phyloP scores from a whole-genome alignment of 768 basidiomycete species.

The Multifurca ochricompacta region DNA sequence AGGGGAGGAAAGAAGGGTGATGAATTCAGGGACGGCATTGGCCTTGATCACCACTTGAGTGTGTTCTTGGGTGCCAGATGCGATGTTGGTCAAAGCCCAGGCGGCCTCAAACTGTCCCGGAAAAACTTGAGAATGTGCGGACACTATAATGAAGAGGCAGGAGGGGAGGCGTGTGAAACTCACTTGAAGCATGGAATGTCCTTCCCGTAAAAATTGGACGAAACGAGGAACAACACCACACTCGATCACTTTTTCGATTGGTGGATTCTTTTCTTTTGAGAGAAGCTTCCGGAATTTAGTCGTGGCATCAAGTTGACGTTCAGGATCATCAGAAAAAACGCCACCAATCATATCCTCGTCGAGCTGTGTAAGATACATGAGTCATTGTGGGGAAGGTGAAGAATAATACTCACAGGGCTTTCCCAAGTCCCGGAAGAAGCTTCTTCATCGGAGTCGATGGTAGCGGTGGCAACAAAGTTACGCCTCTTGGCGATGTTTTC shows the following conservation, averaged over 20 bases:
- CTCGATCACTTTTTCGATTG: conserved; percentile 96
- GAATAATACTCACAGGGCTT: conserved; percentile 50
- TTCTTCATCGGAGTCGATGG: conserved; percentile 90
- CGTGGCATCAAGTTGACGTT: conserved; percentile 92
- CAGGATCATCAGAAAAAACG: conserved; percentile 87
- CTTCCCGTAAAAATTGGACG: conserved; percentile 82
- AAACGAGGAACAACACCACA: conserved; percentile 97
- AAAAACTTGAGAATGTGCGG: conserved; percentile 5
- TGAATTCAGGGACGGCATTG: conserved; percentile 93
- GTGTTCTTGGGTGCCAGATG: conserved; percentile 96
- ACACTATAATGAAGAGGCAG: background rate
- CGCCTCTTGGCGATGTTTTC: conserved; percentile 98
- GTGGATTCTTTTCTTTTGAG: conserved; percentile 99
- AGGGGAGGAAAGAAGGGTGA: conserved; percentile 88
- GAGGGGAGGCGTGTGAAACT: conserved; percentile 15
- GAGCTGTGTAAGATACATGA: conserved; percentile 38
- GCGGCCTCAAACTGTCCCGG: conserved; percentile 82
- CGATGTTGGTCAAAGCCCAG: conserved; percentile 97
- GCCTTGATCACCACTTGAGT: conserved; percentile 96
- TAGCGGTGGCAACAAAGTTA: conserved; percentile 74
- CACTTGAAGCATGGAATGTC: conserved; percentile 81
- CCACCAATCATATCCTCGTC: conserved; percentile 89
- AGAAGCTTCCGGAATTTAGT: conserved; percentile 98
- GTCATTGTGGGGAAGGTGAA: conserved; percentile 2
- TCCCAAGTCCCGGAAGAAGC: conserved; percentile 63